These are phyloP conservation scores for Colletotrichum tabaci DNA, from an alignment of 2,329 filamentous ascomycete genomes.

Conservation along the genomic window DNA sequence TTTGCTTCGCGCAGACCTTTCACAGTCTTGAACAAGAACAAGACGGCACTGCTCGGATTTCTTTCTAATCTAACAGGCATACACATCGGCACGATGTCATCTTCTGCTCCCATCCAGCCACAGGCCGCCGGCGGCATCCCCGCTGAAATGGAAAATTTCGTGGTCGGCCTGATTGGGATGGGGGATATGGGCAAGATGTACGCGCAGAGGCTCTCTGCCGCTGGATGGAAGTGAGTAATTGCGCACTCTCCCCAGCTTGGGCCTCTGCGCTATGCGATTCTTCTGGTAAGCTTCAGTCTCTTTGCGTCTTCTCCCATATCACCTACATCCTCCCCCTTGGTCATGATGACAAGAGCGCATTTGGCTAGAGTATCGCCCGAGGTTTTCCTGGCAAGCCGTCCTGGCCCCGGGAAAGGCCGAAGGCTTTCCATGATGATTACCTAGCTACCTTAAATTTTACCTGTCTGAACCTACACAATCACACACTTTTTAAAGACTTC, in stretches of 20 bases:
- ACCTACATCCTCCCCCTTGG: slow-evolving; percentile 43
- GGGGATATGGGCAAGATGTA: slow-evolving; percentile 99
- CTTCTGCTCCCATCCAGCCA: slow-evolving; percentile 28
- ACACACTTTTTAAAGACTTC: slow-evolving; percentile 41
- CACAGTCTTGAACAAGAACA: slow-evolving; percentile 13
- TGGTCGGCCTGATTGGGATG: slow-evolving; percentile 97
- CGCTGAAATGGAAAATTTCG: slow-evolving; percentile 75
- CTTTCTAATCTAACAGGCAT: slow-evolving; percentile 12
- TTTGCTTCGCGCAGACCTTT: slow-evolving; percentile 38
- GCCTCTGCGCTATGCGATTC: slow-evolving; percentile 31
- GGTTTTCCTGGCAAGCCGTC: slow-evolving; percentile 77
- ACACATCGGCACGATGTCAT: slow-evolving; percentile 32
- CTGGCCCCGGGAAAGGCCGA: slow-evolving; percentile 75
- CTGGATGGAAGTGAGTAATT: slow-evolving; percentile 89
- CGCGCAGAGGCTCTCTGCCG: slow-evolving; percentile 86
- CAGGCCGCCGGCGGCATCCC: slow-evolving; percentile 49
- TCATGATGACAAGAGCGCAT: slow-evolving; percentile 99
- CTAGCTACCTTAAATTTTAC: slow-evolving; percentile 93
- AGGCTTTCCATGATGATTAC: slow-evolving; percentile 95
- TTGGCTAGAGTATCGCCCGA: slow-evolving; percentile 98
- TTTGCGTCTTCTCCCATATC: slow-evolving; percentile 29
- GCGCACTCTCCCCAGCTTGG: slow-evolving; percentile 31
- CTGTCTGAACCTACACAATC: slow-evolving; percentile 79
- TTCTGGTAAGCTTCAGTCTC: slow-evolving; percentile 55
- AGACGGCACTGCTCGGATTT: not conserved